These are phyloP conservation scores for Aureobasidium sp. DNA, from an alignment of 2,329 filamentous ascomycete genomes.

Conservation along the genomic window DNA sequence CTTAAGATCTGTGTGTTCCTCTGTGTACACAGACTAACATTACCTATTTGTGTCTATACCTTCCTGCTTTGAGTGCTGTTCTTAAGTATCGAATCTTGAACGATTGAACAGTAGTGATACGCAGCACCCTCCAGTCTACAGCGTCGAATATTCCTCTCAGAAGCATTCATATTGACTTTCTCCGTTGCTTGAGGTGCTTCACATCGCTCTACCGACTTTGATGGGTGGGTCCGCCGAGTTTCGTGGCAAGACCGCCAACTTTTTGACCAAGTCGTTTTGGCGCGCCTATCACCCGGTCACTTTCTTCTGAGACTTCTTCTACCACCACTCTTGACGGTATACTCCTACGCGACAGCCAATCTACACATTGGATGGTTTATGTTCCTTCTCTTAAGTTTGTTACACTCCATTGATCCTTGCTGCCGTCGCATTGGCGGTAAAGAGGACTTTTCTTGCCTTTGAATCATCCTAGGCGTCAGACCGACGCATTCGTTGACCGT, in stretches of 20 bases:
- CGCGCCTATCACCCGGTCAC: not conserved
- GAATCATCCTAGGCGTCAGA: not conserved
- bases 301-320: not conserved
- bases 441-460: not conserved
- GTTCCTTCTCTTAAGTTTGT: not conserved
- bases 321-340: not conserved
- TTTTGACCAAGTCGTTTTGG: not conserved
- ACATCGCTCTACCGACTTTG: not conserved
- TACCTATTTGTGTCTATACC: not conserved
- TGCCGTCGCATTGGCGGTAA: not conserved
- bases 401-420: not conserved
- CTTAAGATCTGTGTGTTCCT: not conserved
- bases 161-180: not conserved
- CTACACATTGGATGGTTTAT: not conserved
- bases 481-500: not conserved
- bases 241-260: not conserved
- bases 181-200: not conserved
- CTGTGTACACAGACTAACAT: not conserved
- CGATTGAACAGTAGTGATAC: not conserved
- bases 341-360: not conserved
- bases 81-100: not conserved
- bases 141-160: not conserved
- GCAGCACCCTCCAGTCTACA: not conserved
- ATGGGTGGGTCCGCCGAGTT: not conserved
- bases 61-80: not conserved